Evolutionary conservation across 1,284 basidiomycete species (phyloP).

Genomic region (Rhodotorula sp.): DNA sequence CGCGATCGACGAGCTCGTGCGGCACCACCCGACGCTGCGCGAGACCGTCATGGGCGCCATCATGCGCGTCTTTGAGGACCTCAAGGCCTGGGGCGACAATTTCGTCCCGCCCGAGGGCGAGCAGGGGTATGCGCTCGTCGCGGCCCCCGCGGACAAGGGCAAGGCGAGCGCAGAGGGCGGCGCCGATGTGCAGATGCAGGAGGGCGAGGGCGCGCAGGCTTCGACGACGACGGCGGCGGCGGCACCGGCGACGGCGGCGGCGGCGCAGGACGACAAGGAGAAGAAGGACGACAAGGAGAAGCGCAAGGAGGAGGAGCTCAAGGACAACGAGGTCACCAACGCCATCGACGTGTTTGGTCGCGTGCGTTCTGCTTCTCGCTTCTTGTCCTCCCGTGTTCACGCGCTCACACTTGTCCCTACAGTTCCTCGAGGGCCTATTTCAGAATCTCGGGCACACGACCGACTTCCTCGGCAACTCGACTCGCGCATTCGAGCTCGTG

Average conservation of each 20-base stretch:
- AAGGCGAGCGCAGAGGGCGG: slow-evolving; percentile 42
- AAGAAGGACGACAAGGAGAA: slow-evolving; percentile 16
- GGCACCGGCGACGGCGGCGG: not conserved
- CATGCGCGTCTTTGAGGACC: slow-evolving; percentile 66
- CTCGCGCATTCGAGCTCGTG: slow-evolving; percentile 69
- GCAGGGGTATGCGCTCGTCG: slow-evolving; percentile 58
- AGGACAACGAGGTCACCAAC: slow-evolving; percentile 34
- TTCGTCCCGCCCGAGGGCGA: slow-evolving; percentile 60
- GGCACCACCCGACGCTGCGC: slow-evolving; percentile 91
- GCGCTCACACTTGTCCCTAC: slow-evolving; percentile 8
- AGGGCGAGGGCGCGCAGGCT: slow-evolving; percentile 47
- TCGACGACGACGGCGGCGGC: not conserved
- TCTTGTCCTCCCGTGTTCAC: too few relatives aligned
- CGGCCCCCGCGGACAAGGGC: slow-evolving; percentile 31
- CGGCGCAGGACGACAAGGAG: slow-evolving; percentile 30
- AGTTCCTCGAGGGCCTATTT: slow-evolving; percentile 93
- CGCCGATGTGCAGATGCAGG: slow-evolving; percentile 55
- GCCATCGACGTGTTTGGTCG: slow-evolving; percentile 41
- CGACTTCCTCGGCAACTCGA: slow-evolving; percentile 76
- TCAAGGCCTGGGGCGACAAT: slow-evolving; percentile 68
- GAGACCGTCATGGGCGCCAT: slow-evolving; percentile 73
- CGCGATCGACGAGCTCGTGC: slow-evolving; percentile 89
- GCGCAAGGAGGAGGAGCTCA: slow-evolving; percentile 51
- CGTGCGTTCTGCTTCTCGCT: slow-evolving; percentile 20
- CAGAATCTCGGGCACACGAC: slow-evolving; percentile 74